Base-by-base conservation (phyloP, 345 rosid species). In the Tarenaya hassleriana region DNA sequence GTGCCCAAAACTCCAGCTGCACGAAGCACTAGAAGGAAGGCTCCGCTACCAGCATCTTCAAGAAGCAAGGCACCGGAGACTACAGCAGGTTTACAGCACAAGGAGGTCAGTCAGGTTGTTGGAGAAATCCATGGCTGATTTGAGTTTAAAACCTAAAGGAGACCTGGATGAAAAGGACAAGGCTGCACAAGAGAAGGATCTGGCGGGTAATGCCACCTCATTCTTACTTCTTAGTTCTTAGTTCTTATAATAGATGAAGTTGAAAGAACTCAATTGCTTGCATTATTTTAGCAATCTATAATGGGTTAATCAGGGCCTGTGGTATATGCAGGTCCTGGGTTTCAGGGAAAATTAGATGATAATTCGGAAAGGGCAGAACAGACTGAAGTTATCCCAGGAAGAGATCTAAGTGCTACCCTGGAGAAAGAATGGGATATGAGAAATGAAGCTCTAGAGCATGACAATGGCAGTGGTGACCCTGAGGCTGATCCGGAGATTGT, bases 71-170 rank as follows among this genome's bases (percentile, higher is more conserved):
- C 5, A 24, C 2, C 29, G 5, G 29, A 24, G 29, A 24, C 14
- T 3, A 64, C 82, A 70, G 77, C 42, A 64, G 10, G 80, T 40
- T 16, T 75, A 75, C 46, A 70, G 83, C 60, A 83, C 94, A 1
- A 78, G 98, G 76, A 73, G 75, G 20, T 81, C 97, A 2, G 75
- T 72, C 41, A 83, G 78, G 55, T 32, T 92, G 64, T 37, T 92
- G 43, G 94, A 77, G 75, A 81, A 81, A 64, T 62, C 48, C 53
- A 67, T 83, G 81, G 73, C 55, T 47, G 72, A 67, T 11, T 41
- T 88, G 60, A 67, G 73, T 64, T 69, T 92, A 69, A 76, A 74
- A 18, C 75, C 72, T 33, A 64, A 64, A 55, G 67, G 15, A 64
- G 16, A 58, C 15, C 51, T 54, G 37, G 40, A 13, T 24, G 52